phyloP scores from a whole-genome alignment of 2,329 filamentous ascomycete species.

The Fusarium sororula region DNA sequence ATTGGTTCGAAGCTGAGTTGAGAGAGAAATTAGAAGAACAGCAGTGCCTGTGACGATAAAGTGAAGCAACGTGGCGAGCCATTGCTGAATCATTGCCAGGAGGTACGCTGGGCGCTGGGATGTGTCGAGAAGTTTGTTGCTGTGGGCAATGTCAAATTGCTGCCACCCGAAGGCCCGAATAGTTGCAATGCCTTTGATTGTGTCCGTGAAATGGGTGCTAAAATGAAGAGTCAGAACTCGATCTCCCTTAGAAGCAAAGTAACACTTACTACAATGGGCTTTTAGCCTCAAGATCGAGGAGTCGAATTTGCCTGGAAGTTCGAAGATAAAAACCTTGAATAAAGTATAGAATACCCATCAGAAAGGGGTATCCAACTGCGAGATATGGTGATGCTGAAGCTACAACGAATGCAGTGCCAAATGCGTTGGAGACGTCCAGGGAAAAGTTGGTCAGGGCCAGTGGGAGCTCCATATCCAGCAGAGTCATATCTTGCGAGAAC shows the following conservation, averaged over 20 bases:
- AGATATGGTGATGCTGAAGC: conserved; percentile 54
- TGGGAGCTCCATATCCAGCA: conserved; percentile 53
- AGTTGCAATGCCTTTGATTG: conserved; percentile 63
- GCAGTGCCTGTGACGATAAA: conserved; percentile 60
- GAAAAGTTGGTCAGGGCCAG: conserved; percentile 45
- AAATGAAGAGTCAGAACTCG: background rate
- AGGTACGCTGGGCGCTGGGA: conserved; percentile 68
- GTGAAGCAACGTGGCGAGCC: conserved; percentile 62
- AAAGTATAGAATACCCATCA: conserved; percentile 56
- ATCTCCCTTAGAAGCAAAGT: accelerated
- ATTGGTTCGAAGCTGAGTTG: conserved; percentile 53
- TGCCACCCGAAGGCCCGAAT: conserved; percentile 66
- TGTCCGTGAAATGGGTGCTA: conserved; percentile 63
- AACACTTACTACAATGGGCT: conserved; percentile 52
- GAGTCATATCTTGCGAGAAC: conserved; percentile 57
- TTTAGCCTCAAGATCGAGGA: conserved; percentile 70
- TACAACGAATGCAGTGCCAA: conserved; percentile 60
- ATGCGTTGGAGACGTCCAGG: conserved; percentile 30
- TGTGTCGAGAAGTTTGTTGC: conserved; percentile 58
- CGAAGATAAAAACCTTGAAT: conserved; percentile 68
- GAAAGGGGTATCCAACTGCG: conserved; percentile 59
- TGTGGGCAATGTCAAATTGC: conserved; percentile 48
- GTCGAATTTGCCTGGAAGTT: conserved; percentile 67
- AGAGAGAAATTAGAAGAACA: conserved; percentile 56
- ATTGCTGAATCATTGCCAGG: conserved; percentile 65